Base-by-base conservation (phyloP, 306 rosid species). In the Begonia loranthoides region DNA sequence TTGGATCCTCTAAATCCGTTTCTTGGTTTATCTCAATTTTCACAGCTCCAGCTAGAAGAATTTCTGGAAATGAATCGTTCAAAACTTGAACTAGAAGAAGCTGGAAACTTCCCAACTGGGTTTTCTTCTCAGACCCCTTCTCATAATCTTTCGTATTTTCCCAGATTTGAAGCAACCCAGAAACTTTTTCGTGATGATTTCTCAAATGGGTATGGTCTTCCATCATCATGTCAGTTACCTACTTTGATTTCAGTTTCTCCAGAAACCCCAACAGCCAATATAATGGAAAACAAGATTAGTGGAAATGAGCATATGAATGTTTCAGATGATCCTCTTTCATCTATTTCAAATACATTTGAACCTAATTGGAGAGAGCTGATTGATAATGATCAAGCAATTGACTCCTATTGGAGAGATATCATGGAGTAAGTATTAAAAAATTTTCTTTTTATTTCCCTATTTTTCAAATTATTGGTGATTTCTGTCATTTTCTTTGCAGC, bases 381-480 rank as follows among this genome's bases (percentile, higher is more conserved):
- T 66, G 70, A 62, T 7, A 28, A 0, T 33, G 73, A 74, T 0
- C 76, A 76, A 57, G 62, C 71, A 44, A 71, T 59, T 11, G 62
- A 72, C 39, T 72, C 58, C 39, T 83, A 67, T 33, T 83, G 93
- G 93, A 79, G 64, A 54, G 54, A 76, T 46, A 65, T 79, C 58
- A 38, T 76, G 4, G 45, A 65, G 79, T 69, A 66, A 74, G 69
- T 50, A 0, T 17, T 15, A 5, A 7, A 28, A 28, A 10, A 3
- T 1, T 5, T 4, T 28, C 36, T 28, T 28, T 28, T 8, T 7
- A 1, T 28, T 28, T 28, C 36, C 5, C 3, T 9, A 12, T 51
- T 7, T 2, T 33, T 17, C 7, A 28, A 8, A 14, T 39, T 9
- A 17, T 10, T 6, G 36, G 9, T 28, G 36, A 4, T 17, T 4